These are phyloP conservation scores for Cylindrodendrum hubeiense DNA, from an alignment of 2,329 filamentous ascomycete genomes.

Conservation along the genomic window DNA sequence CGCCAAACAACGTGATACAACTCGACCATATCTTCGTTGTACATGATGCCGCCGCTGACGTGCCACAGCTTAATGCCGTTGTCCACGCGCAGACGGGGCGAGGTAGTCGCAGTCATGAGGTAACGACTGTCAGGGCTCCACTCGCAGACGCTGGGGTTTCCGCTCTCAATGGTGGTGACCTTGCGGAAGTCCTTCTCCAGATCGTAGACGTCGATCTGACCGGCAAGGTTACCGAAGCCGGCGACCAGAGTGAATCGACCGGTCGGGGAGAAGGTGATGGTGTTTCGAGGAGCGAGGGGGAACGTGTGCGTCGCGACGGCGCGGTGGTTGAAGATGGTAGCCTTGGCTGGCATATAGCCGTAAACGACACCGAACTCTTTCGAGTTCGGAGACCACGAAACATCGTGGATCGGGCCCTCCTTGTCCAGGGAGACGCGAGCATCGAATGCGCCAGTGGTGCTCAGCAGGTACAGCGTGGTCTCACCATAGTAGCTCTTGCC, in stretches of 20 bases:
- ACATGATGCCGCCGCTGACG: conserved; percentile 88
- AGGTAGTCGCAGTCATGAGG: conserved; percentile 97
- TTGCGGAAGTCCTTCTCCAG: conserved; percentile 94
- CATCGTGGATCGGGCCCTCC: conserved; percentile 97
- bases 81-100: conserved; percentile 93
- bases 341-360: conserved; percentile 99
- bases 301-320: conserved; percentile 88
- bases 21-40: conserved; percentile 94
- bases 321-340: conserved; percentile 95
- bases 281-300: conserved; percentile 90
- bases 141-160: conserved; percentile 95
- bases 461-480: conserved; percentile 95
- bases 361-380: conserved; percentile 98
- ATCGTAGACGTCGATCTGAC: conserved; percentile 98
- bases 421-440: conserved; percentile 94
- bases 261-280: conserved; percentile 92
- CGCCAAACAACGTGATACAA: conserved; percentile 93
- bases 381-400: conserved; percentile 97
- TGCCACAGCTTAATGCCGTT: conserved; percentile 98
- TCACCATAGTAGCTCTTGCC: conserved; percentile 99
- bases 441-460: conserved; percentile 91
- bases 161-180: conserved; percentile 92
- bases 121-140: conserved; percentile 98
- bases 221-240: conserved; percentile 96
- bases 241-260: conserved; percentile 94